Percentiles rank a stretch among this genome's conserved stretches.
phyloP scores from a whole-genome alignment of 2,329 filamentous ascomycete species.

The Diaporthe nobilis region DNA sequence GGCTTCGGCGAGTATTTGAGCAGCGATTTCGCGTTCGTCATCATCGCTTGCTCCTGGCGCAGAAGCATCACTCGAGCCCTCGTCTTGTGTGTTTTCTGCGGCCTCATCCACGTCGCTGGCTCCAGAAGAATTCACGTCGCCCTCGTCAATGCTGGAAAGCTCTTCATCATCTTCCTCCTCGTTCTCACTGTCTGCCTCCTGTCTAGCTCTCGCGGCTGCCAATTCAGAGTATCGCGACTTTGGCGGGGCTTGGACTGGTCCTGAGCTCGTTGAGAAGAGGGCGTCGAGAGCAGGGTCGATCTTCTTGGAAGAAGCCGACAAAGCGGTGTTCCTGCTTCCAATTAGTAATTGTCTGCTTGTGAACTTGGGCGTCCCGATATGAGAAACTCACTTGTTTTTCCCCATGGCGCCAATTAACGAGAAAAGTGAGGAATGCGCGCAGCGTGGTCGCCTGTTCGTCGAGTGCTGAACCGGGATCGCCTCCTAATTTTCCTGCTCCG shows the following conservation, averaged over 20 bases:
- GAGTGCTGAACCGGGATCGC: conserved; percentile 22
- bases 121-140: conserved; percentile 48
- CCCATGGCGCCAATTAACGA: conserved; percentile 26
- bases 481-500: conserved; percentile 16
- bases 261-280: conserved; percentile 81
- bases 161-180: conserved; percentile 45
- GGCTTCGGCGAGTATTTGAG: conserved; percentile 54
- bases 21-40: conserved; percentile 53
- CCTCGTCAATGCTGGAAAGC: conserved; percentile 48
- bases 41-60: conserved; percentile 36
- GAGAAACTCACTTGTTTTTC: conserved; percentile 37
- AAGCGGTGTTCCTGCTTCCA: conserved; percentile 53
- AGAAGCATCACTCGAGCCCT: conserved; percentile 53
- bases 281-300: conserved; percentile 79
- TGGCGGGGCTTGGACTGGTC: conserved; percentile 63
- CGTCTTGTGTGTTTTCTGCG: conserved; percentile 56
- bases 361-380: background rate
- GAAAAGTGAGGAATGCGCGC: background rate
- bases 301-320: conserved; percentile 64
- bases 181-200: conserved; percentile 44
- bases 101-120: conserved; percentile 60
- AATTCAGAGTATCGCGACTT: conserved; percentile 61
- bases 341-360: conserved; percentile 4
- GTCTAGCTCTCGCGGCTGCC: conserved; percentile 49
- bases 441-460: conserved; percentile 5